These are phyloP conservation scores for Exophiala phaeomuriformis DNA, from an alignment of 2,329 filamentous ascomycete species.

Conservation along the genomic window DNA sequence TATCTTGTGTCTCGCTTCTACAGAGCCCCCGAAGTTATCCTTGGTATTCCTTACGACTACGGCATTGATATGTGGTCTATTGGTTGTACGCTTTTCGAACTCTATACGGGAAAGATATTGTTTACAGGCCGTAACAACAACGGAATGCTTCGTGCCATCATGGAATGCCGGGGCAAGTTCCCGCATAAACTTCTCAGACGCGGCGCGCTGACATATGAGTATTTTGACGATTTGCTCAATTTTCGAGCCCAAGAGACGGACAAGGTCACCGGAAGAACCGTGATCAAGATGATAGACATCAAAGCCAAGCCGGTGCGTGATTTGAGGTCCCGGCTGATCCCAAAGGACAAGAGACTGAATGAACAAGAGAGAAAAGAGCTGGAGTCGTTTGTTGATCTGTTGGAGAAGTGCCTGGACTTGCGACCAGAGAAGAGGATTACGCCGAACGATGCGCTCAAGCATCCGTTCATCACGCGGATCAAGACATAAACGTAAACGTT, in stretches of 20 bases:
- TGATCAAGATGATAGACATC: constrained; percentile 40
- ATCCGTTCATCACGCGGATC: constrained; percentile 67
- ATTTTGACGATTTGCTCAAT: constrained; percentile 78
- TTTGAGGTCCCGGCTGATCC: constrained; percentile 68
- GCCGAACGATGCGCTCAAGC: constrained; percentile 74
- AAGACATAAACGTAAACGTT: constrained; percentile 15
- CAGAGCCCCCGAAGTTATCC: constrained; percentile 89
- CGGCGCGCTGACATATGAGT: constrained; percentile 64
- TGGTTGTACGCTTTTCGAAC: constrained; percentile 91
- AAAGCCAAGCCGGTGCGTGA: constrained; percentile 68
- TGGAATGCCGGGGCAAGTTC: constrained; percentile 90
- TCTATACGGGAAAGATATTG: constrained; percentile 95
- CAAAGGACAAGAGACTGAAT: constrained; percentile 63
- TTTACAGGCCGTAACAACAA: constrained; percentile 96
- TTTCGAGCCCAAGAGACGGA: constrained; percentile 82
- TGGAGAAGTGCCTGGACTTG: constrained; percentile 79
- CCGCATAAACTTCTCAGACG: constrained; percentile 82
- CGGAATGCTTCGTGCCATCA: constrained; percentile 93
- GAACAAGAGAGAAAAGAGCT: constrained; percentile 70
- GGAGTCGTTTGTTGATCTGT: constrained; percentile 73
- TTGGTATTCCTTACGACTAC: constrained; percentile 93
- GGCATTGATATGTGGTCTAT: constrained; percentile 97
- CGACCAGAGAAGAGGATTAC: constrained; percentile 91
- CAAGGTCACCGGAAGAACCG: constrained; percentile 74
- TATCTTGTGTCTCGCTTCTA: constrained; percentile 98